phyloP scores from a whole-genome alignment of 805 yeast species.

The Ogataea kodamae region DNA sequence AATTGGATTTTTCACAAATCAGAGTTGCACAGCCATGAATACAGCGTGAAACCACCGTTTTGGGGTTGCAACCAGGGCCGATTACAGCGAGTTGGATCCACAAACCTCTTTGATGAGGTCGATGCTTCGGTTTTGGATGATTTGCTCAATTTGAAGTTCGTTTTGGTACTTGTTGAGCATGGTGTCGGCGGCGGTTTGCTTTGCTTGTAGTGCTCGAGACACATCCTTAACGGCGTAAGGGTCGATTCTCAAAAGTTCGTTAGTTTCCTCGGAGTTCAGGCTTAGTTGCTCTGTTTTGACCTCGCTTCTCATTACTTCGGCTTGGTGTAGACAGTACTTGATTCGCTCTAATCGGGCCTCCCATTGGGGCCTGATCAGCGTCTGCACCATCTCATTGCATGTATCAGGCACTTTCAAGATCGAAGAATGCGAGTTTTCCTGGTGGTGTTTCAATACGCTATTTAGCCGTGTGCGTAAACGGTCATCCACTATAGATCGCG shows the following conservation, averaged over 20 bases:
- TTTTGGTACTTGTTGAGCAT: slow-evolving; percentile 37
- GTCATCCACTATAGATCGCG: slow-evolving; percentile 43
- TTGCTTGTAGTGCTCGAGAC: slow-evolving; percentile 29
- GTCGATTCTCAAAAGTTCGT: slow-evolving; percentile 37
- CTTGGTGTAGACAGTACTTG: slow-evolving; percentile 39
- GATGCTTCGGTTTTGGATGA: slow-evolving; percentile 36
- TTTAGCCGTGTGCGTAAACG: slow-evolving; percentile 42
- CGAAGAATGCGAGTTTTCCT: slow-evolving; percentile 16
- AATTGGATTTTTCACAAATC: slow-evolving; percentile 3
- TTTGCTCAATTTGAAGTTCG: slow-evolving; percentile 40
- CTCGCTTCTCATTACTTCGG: slow-evolving; percentile 30
- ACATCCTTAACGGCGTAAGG: slow-evolving; percentile 48
- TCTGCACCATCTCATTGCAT: slow-evolving; percentile 36
- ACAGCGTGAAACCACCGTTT: too few species aligned
- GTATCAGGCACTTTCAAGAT: slow-evolving; percentile 23
- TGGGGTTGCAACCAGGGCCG: not conserved
- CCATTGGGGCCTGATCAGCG: slow-evolving; percentile 47
- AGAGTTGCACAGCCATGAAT: slow-evolving; percentile 9
- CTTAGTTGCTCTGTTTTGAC: slow-evolving; percentile 24
- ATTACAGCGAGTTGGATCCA: slow-evolving; percentile 1
- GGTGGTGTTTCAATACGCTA: slow-evolving; percentile 34
- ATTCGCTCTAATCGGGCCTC: slow-evolving; percentile 38
- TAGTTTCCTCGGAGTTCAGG: slow-evolving; percentile 21
- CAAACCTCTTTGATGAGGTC: slow-evolving; percentile 31
- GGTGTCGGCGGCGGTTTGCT: slow-evolving; percentile 28